These are phyloP conservation scores for Calonectria henricotiae DNA, from an alignment of 2,329 filamentous ascomycete species.

Conservation along the genomic window DNA sequence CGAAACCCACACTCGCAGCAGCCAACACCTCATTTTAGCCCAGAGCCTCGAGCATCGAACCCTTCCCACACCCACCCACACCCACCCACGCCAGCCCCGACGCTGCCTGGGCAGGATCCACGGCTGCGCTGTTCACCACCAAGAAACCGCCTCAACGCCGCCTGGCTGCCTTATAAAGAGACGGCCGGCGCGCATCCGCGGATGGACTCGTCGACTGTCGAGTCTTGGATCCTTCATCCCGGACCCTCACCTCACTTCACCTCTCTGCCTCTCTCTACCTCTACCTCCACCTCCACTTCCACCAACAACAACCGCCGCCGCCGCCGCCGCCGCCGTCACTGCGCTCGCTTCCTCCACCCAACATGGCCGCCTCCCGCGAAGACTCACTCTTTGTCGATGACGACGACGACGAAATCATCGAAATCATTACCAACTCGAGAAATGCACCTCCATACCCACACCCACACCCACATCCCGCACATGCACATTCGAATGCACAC, in stretches of 20 bases:
- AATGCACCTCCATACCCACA: too few species aligned
- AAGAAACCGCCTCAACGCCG: conserved; percentile 7
- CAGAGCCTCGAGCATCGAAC: not conserved
- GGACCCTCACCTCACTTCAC: too few species aligned
- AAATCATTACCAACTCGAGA: conserved; percentile 33
- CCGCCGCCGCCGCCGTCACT: too few species aligned
- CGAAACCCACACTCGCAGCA: not conserved
- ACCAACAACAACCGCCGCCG: not conserved
- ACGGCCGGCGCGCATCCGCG: conserved; percentile 31
- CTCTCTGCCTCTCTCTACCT: not conserved
- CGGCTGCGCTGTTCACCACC: not conserved
- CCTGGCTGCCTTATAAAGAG: conserved; percentile 6
- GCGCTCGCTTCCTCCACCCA: conserved; percentile 16
- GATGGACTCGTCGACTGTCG: not conserved
- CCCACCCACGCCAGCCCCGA: not conserved
- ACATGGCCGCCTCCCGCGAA: conserved; percentile 43
- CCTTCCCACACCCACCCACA: not conserved
- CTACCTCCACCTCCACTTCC: conserved; percentile 8
- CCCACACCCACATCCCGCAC: conserved; percentile 1
- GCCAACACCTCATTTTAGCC: conserved; percentile 29
- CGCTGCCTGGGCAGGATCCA: conserved; percentile 39
- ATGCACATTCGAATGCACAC: conserved; percentile 1
- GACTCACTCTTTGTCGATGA: conserved; percentile 46
- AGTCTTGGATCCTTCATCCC: not conserved
- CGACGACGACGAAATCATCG: conserved; percentile 40